A percentile compares a stretch with the other conserved stretches of the same genome.
These are phyloP conservation scores for Leccinum pachyderme DNA, from an alignment of 1,284 basidiomycete genomes.

Conservation along the genomic window DNA sequence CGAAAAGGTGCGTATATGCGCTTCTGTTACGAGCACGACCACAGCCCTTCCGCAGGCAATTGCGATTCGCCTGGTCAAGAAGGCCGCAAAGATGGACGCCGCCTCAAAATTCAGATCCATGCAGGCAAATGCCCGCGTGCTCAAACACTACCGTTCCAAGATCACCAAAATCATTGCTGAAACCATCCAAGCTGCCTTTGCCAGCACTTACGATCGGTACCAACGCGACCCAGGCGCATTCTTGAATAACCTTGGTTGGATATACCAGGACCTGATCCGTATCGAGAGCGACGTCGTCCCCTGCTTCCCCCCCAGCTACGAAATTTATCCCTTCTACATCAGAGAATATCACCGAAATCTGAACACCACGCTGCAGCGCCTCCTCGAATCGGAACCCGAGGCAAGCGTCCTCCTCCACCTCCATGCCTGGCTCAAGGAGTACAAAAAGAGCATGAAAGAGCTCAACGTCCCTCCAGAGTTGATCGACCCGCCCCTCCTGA, in stretches of 20 bases:
- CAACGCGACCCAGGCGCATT: constrained; percentile 70
- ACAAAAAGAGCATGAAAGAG: constrained; percentile 94
- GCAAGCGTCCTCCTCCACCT: constrained; percentile 85
- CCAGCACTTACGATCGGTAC: constrained; percentile 63
- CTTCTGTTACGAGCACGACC: background rate
- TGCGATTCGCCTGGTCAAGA: constrained; percentile 91
- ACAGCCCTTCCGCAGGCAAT: constrained; percentile 60
- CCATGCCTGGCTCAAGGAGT: constrained; percentile 94
- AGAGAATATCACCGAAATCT: constrained; percentile 93
- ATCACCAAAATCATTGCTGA: constrained; percentile 80
- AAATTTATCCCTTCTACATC: constrained; percentile 82
- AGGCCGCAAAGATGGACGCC: constrained; percentile 84
- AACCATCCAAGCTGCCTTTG: constrained; percentile 75
- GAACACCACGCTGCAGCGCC: constrained; percentile 70
- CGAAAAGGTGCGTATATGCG: constrained; percentile 68
- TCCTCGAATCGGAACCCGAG: constrained; percentile 78
- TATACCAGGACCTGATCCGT: constrained; percentile 92
- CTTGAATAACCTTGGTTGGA: constrained; percentile 82
- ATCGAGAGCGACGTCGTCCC: constrained; percentile 86
- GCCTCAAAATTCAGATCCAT: constrained; percentile 89
- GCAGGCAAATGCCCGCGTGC: constrained; percentile 89
- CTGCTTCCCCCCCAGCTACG: constrained; percentile 91
- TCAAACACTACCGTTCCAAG: constrained; percentile 96
- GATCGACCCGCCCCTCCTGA: constrained; percentile 86
- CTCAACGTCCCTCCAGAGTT: constrained; percentile 79